Conservation (phyloP, 495 filamentous ascomycete species). For the Penicillium canariense region DNA sequence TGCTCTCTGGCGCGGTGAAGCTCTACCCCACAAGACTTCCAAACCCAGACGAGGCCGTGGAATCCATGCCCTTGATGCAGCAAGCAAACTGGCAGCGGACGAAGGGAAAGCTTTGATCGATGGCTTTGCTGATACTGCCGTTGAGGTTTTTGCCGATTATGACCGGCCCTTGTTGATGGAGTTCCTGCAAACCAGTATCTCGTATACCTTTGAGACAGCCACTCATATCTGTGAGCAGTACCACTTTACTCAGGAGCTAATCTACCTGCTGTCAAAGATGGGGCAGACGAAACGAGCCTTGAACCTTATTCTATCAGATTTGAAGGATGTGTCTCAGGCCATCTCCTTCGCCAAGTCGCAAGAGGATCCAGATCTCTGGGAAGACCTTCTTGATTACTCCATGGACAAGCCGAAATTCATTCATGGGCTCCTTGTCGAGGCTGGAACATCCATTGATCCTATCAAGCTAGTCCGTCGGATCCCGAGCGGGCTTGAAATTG, state of each 20-base stretch:
- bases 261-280: slow-evolving; percentile 91
- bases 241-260: slow-evolving; percentile 82
- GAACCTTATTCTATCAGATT: slow-evolving; percentile 82
- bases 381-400: slow-evolving; percentile 87
- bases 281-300: slow-evolving; percentile 88
- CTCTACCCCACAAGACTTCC: slow-evolving; percentile 37
- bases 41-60: slow-evolving; percentile 41
- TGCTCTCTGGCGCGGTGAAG: slow-evolving; percentile 76
- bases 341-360: slow-evolving; percentile 93
- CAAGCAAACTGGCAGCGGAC: slow-evolving; percentile 47
- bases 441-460: slow-evolving; percentile 87
- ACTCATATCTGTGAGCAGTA: slow-evolving; percentile 72
- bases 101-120: slow-evolving; percentile 78
- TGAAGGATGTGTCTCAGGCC: slow-evolving; percentile 84
- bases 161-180: slow-evolving; percentile 77
- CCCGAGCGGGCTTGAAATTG: slow-evolving; percentile 85
- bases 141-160: slow-evolving; percentile 81
- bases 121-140: slow-evolving; percentile 78
- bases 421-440: slow-evolving; percentile 85
- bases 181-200: slow-evolving; percentile 79
- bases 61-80: slow-evolving; percentile 38
- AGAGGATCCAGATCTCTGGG: slow-evolving; percentile 86
- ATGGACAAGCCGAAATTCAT: slow-evolving; percentile 98
- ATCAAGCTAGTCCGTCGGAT: slow-evolving; percentile 87
- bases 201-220: slow-evolving; percentile 77